Evolutionary conservation across 1,139 yeast genomes (phyloP).

Genomic region (Arxiozyma slooffiae): DNA sequence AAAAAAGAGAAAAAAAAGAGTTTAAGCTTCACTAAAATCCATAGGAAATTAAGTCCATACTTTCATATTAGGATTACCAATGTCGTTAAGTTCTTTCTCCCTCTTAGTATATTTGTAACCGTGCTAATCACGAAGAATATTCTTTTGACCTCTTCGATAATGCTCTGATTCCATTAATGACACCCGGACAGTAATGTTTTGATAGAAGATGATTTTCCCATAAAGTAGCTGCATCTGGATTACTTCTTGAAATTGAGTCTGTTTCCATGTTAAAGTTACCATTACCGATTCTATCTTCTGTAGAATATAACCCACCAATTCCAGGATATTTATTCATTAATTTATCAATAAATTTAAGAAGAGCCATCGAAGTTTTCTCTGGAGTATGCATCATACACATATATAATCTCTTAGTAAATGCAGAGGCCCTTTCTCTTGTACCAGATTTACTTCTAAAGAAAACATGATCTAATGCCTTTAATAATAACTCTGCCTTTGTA

Average conservation of each 20-base stretch:
- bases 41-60: background rate
- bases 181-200: conserved; percentile 72
- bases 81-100: background rate
- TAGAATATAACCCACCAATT: conserved; percentile 64
- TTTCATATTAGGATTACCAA: background rate
- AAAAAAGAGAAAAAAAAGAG: background rate
- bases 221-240: conserved; percentile 77
- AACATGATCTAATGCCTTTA: conserved; percentile 68
- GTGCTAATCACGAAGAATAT: conserved; percentile 4
- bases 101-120: background rate
- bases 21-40: too few relatives aligned
- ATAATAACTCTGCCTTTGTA: conserved; percentile 75
- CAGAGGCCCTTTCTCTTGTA: conserved; percentile 61
- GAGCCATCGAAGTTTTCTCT: conserved; percentile 75
- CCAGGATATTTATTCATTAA: conserved; percentile 60
- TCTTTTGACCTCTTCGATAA: conserved; percentile 25
- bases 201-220: conserved; percentile 80
- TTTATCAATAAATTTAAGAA: conserved; percentile 67
- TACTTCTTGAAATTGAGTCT: conserved; percentile 62
- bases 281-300: conserved; percentile 78
- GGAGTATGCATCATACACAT: conserved; percentile 64
- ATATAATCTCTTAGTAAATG: conserved; percentile 74
- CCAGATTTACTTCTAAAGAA: conserved; percentile 74
- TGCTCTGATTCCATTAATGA: conserved; percentile 46
- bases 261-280: conserved; percentile 64